Evolutionary conservation across 1,139 yeast species (phyloP), one percentile per base, ranked within the genome.

Genomic region (Suhomyces anneliseae): DNA sequence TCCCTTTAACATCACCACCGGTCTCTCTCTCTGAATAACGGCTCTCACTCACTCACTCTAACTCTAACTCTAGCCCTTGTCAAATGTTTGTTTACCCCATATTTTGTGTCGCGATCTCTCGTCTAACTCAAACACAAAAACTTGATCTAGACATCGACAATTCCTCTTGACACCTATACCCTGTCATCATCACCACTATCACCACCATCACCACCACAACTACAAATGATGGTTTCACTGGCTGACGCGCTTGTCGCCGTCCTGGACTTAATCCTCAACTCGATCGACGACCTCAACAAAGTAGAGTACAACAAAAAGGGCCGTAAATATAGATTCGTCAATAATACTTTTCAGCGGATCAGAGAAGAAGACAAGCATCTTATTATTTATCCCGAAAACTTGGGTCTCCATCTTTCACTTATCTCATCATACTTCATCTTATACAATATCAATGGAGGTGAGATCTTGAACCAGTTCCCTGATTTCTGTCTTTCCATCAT

Each of bases 311-410:
- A 69, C 54, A 74, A 72, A 50, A 78, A 77, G 54, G 83, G 84
- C 12, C 64, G 82, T 43, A 76, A 76, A 56, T 80, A 79, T 58
- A 72, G 76, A 42, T 73, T 76, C 46, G 76, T 79, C 43, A 72
- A 76, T 54, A 78, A 79, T 49, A 65, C 68, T 36, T 79, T 79
- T 54, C 79, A 77, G 49, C 60, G 83, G 47, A 66, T 80, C 15
- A 68, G 78, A 41, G 81, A 76, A 47, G 81, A 77, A 55, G 77
- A 76, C 49, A 80, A 79, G 58, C 80, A 76, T 54, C 62, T 80
- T 38, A 65, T 79, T n/a, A 68, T 79, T 26, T 62, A 67, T 41
- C 70, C 74, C 0, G 71, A 69, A 32, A 64, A 70, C 37, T 60
- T 59, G 37, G 63, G 62, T n/a, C 60, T 62, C 48, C 68, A 71